Evolutionary conservation across 305 asterid genomes (phyloP), one percentile per base, ranked within the genome.

Genomic region (Plantago rigida): DNA sequence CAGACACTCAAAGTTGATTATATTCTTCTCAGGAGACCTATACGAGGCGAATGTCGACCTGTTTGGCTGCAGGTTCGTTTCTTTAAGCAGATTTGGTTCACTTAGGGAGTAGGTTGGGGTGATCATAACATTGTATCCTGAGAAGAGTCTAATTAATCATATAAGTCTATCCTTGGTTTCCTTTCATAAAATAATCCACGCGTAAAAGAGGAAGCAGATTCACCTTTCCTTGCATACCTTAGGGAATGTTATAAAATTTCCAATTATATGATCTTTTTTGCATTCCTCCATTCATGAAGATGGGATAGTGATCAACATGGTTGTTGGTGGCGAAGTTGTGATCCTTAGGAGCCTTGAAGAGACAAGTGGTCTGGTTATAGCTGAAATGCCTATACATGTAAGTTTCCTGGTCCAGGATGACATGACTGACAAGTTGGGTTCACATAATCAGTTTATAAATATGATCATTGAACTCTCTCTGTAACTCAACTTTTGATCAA

Each of bases 361-460:
- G 76, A 86, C 74, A 82, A 82, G 87, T 53, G 89, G 94, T 51
- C 78, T 87, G 62, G 69, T 81, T 67, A 85, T 85, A 65, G 88
- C 79, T 60, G 97, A 89, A 81, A 89, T 93, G 97, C 97, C 97
- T 67, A 89, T 86, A 73, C 76, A 92, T 64, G 97, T 89, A 73
- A 79, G 94, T 59, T 70, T 39, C 47, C 46, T 11, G 29, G 48
- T 63, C 15, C 47, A 50, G 72, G 51, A 50, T 69, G 26, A 48
- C 42, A 51, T 36, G 63, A 57, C 58, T 17, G 41, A 44, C n/a
- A 28, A n/a, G 4, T 47, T 36, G 55, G 56, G 19, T 64, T 71
- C 63, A 39, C 62, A 58, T 61, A 46, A 22, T 49, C 51, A 39
- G 57, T 53, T 63, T 49, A 62, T 47, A 6, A 47, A 51, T 31